phyloP scores from a whole-genome alignment of 371 early-diverging fungal genomes.

The Gilbertella persicaria region DNA sequence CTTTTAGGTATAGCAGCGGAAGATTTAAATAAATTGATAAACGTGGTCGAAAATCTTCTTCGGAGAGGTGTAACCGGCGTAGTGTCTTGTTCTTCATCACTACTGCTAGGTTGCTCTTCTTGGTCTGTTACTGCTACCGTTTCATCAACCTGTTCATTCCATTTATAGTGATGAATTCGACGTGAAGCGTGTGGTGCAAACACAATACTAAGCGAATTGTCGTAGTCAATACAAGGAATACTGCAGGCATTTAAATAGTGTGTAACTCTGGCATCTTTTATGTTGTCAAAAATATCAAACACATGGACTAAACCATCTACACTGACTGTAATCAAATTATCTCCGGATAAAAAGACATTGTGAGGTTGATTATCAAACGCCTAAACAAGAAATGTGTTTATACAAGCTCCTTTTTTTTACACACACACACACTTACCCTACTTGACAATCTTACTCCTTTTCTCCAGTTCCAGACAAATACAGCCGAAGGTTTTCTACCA shows the following conservation, averaged over 20 bases:
- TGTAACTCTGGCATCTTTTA: slow-evolving; percentile 12
- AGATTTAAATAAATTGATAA: slow-evolving; percentile 14
- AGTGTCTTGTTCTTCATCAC: not conserved
- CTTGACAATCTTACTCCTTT: slow-evolving; percentile 45
- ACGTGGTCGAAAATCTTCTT: slow-evolving; percentile 15
- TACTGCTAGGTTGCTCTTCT: not conserved
- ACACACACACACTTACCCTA: slow-evolving; percentile 38
- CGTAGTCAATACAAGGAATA: slow-evolving; percentile 44
- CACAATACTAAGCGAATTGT: slow-evolving; percentile 37
- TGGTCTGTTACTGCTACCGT: not conserved
- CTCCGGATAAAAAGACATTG: slow-evolving; percentile 40
- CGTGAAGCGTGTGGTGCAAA: slow-evolving; percentile 39
- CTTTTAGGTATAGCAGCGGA: not conserved
- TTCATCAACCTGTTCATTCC: slow-evolving; percentile 14
- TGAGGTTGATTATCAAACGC: slow-evolving; percentile 52
- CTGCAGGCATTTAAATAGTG: slow-evolving; percentile 34
- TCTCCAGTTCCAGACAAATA: slow-evolving; percentile 56
- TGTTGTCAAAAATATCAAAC: slow-evolving; percentile 35
- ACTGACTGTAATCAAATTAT: slow-evolving; percentile 38
- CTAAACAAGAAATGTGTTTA: slow-evolving; percentile 16
- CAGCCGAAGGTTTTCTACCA: slow-evolving; percentile 48
- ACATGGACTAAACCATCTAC: slow-evolving; percentile 39
- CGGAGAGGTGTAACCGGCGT: slow-evolving; percentile 2
- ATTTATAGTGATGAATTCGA: slow-evolving; percentile 41
- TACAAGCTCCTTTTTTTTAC: not conserved